These are phyloP conservation scores for Russula lepida DNA, from an alignment of 768 basidiomycete species.

Conservation along the genomic window DNA sequence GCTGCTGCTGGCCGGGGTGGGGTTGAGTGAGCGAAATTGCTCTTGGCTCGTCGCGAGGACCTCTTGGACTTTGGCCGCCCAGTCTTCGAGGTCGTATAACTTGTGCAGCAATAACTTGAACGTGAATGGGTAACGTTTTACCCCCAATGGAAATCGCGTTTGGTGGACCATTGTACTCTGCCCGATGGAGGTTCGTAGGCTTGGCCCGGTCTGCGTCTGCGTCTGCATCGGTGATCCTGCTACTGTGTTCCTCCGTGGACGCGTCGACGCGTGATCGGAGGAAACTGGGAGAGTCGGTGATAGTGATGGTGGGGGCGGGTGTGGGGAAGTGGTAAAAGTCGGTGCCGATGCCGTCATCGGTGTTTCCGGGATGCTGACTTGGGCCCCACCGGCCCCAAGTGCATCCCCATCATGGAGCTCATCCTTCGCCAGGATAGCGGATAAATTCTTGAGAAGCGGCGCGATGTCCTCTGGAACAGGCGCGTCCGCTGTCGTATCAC, in stretches of 20 bases:
- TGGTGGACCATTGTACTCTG: neutral
- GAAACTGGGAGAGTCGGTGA: neutral
- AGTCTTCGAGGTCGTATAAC: constrained; percentile 21
- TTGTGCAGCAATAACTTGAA: constrained; percentile 21
- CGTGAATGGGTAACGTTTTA: constrained; percentile 20
- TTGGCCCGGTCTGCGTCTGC: neutral
- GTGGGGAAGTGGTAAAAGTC: neutral
- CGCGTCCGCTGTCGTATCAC: neutral
- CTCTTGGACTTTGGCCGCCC: constrained; percentile 19
- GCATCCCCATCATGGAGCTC: neutral
- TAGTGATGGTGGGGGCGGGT: neutral
- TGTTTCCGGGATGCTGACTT: constrained; percentile 9
- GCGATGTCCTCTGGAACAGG: constrained; percentile 20
- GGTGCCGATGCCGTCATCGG: constrained; percentile 11
- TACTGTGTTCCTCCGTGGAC: constrained; percentile 19
- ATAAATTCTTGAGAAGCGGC: constrained; percentile 18
- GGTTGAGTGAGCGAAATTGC: constrained; percentile 16
- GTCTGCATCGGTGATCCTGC: neutral
- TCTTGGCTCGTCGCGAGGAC: constrained; percentile 20
- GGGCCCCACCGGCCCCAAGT: neutral
- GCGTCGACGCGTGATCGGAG: neutral
- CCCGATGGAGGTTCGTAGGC: neutral
- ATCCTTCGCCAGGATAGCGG: constrained; percentile 16
- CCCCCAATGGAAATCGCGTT: constrained; percentile 14
- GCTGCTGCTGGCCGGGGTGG: neutral